phyloP scores from a whole-genome alignment of 2,329 filamentous ascomycete genomes.

The Fusarium sp. region DNA sequence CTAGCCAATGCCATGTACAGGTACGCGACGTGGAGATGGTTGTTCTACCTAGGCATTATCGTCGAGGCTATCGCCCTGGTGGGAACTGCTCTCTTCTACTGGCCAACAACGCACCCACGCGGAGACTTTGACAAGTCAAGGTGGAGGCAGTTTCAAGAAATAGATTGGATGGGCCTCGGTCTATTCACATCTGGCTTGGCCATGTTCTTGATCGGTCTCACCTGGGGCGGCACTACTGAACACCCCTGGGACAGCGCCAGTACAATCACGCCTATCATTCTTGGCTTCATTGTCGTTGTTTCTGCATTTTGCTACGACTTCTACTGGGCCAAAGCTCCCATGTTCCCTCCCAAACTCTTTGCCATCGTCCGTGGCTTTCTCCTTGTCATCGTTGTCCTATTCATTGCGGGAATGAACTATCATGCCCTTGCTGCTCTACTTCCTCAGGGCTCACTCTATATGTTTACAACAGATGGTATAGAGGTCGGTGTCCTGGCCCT shows the following conservation, averaged over 20 bases:
- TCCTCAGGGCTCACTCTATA: conserved; percentile 21
- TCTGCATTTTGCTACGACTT: conserved; percentile 18
- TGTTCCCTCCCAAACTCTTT: conserved; percentile 5
- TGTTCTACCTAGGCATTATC: conserved; percentile 21
- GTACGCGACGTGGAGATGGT: conserved; percentile 19
- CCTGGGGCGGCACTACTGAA: conserved; percentile 6
- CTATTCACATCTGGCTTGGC: conserved; percentile 6
- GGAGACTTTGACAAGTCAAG: conserved; percentile 28
- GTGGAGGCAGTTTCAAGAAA: conserved; percentile 16
- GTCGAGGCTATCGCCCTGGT: conserved; percentile 9
- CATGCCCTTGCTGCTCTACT: conserved; percentile 19
- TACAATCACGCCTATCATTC: neutral
- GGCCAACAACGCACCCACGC: conserved; percentile 7
- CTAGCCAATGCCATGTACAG: neutral
- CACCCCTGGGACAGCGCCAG: conserved; percentile 21
- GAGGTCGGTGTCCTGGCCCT: conserved; percentile 12
- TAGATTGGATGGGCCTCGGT: conserved; percentile 11
- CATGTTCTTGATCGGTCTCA: conserved; percentile 6
- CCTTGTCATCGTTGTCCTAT: conserved; percentile 3
- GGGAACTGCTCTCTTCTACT: conserved; percentile 19
- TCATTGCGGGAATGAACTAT: conserved; percentile 25
- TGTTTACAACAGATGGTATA: conserved; percentile 25
- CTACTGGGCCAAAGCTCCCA: neutral
- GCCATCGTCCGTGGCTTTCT: conserved; percentile 1
- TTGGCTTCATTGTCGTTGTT: neutral